These are phyloP conservation scores for Kwoniella pini DNA, from an alignment of 768 basidiomycete species.

Conservation along the genomic window DNA sequence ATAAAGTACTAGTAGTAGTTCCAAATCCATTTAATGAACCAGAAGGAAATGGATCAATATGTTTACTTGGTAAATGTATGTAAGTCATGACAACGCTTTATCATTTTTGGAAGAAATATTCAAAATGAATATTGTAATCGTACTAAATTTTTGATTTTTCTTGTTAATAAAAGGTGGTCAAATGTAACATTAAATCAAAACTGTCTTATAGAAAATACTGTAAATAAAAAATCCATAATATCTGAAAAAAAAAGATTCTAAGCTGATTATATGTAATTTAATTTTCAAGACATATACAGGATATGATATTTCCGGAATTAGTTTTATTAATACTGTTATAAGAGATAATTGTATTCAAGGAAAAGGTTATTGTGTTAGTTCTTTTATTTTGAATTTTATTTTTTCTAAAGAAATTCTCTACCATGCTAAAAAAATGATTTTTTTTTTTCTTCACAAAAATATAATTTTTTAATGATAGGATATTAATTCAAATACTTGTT, in stretches of 20 bases:
- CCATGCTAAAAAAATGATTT: too few relatives aligned
- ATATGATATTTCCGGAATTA: constrained; percentile 26
- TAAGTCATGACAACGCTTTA: constrained; percentile 22
- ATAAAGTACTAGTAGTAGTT: constrained; percentile 8
- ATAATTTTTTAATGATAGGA: constrained; percentile 22
- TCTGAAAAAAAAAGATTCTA: not conserved
- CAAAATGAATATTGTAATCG: too few relatives aligned
- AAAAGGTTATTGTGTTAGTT: constrained; percentile 39
- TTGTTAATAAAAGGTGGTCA: constrained; percentile 15
- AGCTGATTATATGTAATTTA: not conserved
- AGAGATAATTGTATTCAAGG: constrained; percentile 37
- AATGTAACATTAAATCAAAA: constrained; percentile 22
- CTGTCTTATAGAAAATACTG: constrained; percentile 30
- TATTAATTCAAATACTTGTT: constrained; percentile 15
- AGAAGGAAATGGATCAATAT: constrained; percentile 21
- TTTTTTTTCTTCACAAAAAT: too few relatives aligned
- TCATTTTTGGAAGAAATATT: too few relatives aligned
- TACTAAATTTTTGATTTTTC: too few relatives aligned
- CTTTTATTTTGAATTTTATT: too few relatives aligned
- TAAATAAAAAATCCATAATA: too few relatives aligned
- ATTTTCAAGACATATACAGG: constrained; percentile 32
- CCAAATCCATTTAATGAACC: constrained; percentile 15
- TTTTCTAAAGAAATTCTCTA: too few relatives aligned
- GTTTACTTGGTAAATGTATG: constrained; percentile 32
- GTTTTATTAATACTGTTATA: constrained; percentile 17